These are phyloP conservation scores for Leptomonas seymouri DNA, from an alignment of 208 protist species.

Conservation along the genomic window DNA sequence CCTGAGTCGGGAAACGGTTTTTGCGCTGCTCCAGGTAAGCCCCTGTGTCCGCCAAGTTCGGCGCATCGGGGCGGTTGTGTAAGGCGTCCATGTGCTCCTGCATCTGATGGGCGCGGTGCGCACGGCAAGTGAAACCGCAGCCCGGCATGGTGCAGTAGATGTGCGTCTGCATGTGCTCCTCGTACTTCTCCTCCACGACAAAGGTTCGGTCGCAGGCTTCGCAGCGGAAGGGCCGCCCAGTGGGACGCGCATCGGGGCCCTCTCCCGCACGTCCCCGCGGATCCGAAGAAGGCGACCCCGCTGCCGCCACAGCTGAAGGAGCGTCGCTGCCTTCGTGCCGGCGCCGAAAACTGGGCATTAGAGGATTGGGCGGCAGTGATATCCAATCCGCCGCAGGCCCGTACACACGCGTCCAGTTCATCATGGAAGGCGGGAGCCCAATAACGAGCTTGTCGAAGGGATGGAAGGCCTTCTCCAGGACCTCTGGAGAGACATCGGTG, in stretches of 20 bases:
- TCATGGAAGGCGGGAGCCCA: constrained; percentile 31
- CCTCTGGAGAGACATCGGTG: background rate
- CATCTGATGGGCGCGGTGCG: constrained; percentile 74
- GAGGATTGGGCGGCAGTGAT: constrained; percentile 21
- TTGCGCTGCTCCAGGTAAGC: constrained; percentile 75
- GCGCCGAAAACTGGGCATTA: background rate
- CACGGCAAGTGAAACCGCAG: constrained; percentile 86
- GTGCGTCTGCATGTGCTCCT: constrained; percentile 67
- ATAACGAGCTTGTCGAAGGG: constrained; percentile 36
- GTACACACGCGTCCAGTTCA: constrained; percentile 16
- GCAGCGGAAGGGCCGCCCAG: constrained; percentile 52
- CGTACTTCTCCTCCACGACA: constrained; percentile 48
- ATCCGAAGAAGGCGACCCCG: background rate
- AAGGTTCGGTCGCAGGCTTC: constrained; percentile 87
- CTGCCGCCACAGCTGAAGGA: background rate
- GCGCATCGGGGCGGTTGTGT: constrained; percentile 85
- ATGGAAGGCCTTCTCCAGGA: constrained; percentile 12
- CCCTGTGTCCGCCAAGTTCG: constrained; percentile 69
- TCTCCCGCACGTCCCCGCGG: background rate
- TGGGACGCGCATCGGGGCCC: background rate
- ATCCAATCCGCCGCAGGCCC: constrained; percentile 16
- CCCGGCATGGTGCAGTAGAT: constrained; percentile 82
- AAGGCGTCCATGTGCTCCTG: constrained; percentile 86
- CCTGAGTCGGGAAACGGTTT: constrained; percentile 80
- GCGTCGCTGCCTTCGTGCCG: background rate